Evolutionary conservation across 2,329 filamentous ascomycete species (phyloP).

Genomic region (Microdochium bolleyi): DNA sequence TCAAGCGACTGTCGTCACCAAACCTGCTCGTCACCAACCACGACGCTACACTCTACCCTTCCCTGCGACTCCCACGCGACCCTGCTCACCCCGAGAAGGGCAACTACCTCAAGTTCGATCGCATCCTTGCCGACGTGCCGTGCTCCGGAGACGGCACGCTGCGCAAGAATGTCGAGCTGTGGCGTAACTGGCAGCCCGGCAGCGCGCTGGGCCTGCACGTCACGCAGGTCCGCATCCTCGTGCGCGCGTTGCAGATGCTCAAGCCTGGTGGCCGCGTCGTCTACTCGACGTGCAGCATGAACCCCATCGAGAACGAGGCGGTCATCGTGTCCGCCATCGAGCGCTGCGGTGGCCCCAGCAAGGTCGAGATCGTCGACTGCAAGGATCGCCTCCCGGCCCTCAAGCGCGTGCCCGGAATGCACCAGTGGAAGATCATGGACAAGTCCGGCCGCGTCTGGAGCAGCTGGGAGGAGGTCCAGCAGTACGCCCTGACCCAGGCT

Average conservation of each 20-base stretch:
- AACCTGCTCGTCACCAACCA: conserved; percentile 97
- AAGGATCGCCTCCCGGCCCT: conserved; percentile 68
- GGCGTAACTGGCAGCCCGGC: conserved; percentile 88
- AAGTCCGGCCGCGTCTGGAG: conserved; percentile 73
- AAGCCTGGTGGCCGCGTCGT: conserved; percentile 92
- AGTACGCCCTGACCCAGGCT: conserved; percentile 52
- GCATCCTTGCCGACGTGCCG: conserved; percentile 91
- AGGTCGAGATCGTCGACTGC: conserved; percentile 80
- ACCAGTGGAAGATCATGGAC: conserved; percentile 85
- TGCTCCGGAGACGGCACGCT: conserved; percentile 93
- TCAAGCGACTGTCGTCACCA: conserved; percentile 92
- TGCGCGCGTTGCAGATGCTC: conserved; percentile 88
- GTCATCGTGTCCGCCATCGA: conserved; percentile 84
- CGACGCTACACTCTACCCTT: conserved; percentile 91
- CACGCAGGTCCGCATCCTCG: conserved; percentile 83
- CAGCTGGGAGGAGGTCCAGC: conserved; percentile 74
- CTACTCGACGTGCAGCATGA: conserved; percentile 98
- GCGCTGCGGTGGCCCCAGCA: conserved; percentile 74
- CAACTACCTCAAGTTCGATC: conserved; percentile 89
- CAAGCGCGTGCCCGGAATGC: conserved; percentile 69
- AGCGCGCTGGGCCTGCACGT: conserved; percentile 81
- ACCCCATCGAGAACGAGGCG: conserved; percentile 94
- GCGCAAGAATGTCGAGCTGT: conserved; percentile 87
- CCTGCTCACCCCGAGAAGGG: conserved; percentile 45
- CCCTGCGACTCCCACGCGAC: conserved; percentile 69